Percentiles rank a stretch among this genome's conserved stretches.
These are phyloP conservation scores for Phyllosticta capitalensis DNA, from an alignment of 2,329 filamentous ascomycete genomes.

Conservation along the genomic window DNA sequence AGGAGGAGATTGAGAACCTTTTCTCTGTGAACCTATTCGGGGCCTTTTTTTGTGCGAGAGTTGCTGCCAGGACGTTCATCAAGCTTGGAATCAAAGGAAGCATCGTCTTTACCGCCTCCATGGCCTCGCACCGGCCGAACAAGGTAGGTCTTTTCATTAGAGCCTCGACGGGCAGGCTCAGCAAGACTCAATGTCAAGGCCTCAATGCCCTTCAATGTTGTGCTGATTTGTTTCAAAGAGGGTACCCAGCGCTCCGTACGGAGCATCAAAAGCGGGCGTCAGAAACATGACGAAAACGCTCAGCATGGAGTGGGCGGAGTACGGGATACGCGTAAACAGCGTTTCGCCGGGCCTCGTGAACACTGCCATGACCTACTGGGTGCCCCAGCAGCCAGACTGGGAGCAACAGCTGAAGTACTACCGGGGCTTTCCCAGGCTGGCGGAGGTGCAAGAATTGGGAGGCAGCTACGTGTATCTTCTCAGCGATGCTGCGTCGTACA, in stretches of 20 bases:
- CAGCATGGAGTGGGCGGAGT: conserved; percentile 31
- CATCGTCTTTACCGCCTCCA: conserved; percentile 39
- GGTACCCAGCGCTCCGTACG: conserved; percentile 32
- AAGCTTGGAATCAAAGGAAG: conserved; percentile 36
- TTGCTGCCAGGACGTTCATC: conserved; percentile 37
- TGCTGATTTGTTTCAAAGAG: conserved; percentile 13
- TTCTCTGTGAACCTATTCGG: conserved; percentile 39
- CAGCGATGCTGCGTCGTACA: conserved; percentile 44
- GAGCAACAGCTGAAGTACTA: conserved; percentile 49
- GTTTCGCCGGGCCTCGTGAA: conserved; percentile 29
- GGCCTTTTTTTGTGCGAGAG: conserved; percentile 35
- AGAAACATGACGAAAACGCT: conserved; percentile 32
- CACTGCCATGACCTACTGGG: conserved; percentile 35
- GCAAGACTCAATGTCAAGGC: neutral
- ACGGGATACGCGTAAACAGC: conserved; percentile 29
- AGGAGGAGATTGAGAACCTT: conserved; percentile 37
- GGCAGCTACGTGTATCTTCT: conserved; percentile 49
- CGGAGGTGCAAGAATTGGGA: conserved; percentile 44
- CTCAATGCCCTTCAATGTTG: too few species aligned
- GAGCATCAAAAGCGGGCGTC: conserved; percentile 36
- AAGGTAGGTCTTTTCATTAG: conserved; percentile 19
- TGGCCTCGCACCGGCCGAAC: conserved; percentile 40
- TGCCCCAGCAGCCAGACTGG: conserved; percentile 46
- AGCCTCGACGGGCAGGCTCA: neutral
- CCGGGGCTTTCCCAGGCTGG: conserved; percentile 47